These are phyloP conservation scores for Epichloe aotearoae DNA, from an alignment of 2,329 filamentous ascomycete species.

Conservation along the genomic window DNA sequence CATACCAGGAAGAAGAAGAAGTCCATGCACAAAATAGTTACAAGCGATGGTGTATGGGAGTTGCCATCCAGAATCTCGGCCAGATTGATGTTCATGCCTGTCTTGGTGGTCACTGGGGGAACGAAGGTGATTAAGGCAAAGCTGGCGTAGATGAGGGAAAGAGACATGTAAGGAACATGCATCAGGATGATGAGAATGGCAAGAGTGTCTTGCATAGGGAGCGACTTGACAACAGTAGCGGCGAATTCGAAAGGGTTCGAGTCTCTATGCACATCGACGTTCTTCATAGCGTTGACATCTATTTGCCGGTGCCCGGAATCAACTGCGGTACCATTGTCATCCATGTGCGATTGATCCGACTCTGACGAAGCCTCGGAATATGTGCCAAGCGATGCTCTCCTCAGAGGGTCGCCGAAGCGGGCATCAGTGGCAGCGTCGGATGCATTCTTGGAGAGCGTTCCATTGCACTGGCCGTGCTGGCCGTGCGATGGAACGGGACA, in stretches of 20 bases:
- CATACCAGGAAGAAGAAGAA: constrained; percentile 71
- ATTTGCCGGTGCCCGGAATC: constrained; percentile 49
- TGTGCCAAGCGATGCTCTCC: constrained; percentile 36
- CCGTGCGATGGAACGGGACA: constrained; percentile 10
- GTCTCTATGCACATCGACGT: constrained; percentile 55
- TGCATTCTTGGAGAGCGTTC: constrained; percentile 19
- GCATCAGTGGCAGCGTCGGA: constrained; percentile 19
- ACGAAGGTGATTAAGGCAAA: constrained; percentile 92
- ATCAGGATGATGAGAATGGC: constrained; percentile 93
- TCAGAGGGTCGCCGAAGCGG: constrained; percentile 27
- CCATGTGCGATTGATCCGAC: constrained; percentile 29
- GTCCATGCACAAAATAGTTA: constrained; percentile 75
- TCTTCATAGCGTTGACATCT: constrained; percentile 57
- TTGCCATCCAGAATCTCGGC: constrained; percentile 86
- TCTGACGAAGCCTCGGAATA: constrained; percentile 44
- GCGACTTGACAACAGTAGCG: constrained; percentile 76
- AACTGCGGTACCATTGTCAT: constrained; percentile 19
- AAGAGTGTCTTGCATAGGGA: constrained; percentile 87
- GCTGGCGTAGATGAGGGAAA: constrained; percentile 80
- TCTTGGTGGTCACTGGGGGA: constrained; percentile 64
- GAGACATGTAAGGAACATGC: constrained; percentile 75
- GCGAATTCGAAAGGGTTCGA: constrained; percentile 63
- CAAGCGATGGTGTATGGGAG: constrained; percentile 71
- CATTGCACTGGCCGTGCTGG: constrained; percentile 20
- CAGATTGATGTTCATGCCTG: constrained; percentile 68